Base-by-base conservation (phyloP, 805 yeast genomes). In the Zygosaccharomyces kombuchaensis region DNA sequence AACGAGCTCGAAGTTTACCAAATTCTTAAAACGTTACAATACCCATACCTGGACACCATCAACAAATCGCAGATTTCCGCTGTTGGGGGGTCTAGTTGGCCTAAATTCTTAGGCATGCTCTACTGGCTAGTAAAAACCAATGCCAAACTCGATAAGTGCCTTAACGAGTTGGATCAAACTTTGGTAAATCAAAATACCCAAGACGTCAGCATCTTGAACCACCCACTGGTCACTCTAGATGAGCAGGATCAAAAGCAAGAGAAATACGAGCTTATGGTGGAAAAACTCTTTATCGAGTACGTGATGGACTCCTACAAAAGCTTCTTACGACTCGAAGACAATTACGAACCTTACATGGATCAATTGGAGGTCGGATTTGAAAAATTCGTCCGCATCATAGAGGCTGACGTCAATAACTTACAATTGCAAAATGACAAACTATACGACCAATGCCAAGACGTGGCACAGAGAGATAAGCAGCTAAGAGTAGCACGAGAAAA, bases 81-180 rank as follows among this genome's bases (percentile, higher is more conserved):
- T 0, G 96, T 87, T 9, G 96, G 96, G 5, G 95, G 96, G 2
- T 81, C 84, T 40, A 81, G 81, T 53, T 89, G 96, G 96, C 88
- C 87, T 9, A 75, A 76, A 6, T 86, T 87, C 53, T 63, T 89
- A 34, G 96, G 93, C 1, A 78, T 90, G 76, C 67, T 89, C 17
- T 81, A 84, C 61, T 89, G 96, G 96, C 62, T 89, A 36, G 80
- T 84, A 4, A 78, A 79, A 52, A 71, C 80, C 49, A 81, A 72
- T 55, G 59, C 50, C 51, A 72, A 69, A 42, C 63, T 70, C 46
- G 78, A 76, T 40, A 57, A 59, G 34, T 46, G 54, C 10, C 32
- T 56, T 9, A 48, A 46, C n/a, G 48, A 53, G 14, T 39, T 61
- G 27, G 60, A 62, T 47, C 47, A 55, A 26, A 51, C 54, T 8